Conservation (phyloP, 148 eudicot genomes). For the Camellia granthamiana region DNA sequence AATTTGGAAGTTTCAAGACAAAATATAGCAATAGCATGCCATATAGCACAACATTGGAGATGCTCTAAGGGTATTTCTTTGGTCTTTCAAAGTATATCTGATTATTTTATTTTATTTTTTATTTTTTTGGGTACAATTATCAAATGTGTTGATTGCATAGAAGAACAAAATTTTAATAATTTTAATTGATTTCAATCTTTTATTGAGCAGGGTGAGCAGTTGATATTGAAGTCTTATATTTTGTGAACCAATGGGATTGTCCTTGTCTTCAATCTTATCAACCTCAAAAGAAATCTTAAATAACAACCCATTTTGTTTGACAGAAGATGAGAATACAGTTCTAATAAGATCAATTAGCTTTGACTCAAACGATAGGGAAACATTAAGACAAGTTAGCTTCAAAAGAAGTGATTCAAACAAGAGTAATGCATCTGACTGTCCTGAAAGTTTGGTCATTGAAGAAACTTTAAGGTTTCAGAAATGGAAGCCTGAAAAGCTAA, state of each 20-base stretch:
- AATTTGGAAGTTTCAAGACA: too few species aligned
- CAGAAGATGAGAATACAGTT: not conserved
- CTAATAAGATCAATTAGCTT: constrained; percentile 6
- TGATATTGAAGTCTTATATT: not conserved
- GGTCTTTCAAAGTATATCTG: not conserved
- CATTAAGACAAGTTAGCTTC: constrained; percentile 8
- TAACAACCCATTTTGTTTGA: not conserved
- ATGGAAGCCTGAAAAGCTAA: constrained; percentile 1
- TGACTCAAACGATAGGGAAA: not conserved
- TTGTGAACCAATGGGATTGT: not conserved
- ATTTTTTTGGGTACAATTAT: not conserved
- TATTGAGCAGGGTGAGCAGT: not conserved
- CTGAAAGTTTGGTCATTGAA: not conserved
- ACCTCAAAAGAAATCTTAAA: not conserved
- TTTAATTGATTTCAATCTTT: not conserved
- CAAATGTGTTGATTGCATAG: not conserved
- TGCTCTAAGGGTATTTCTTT: not conserved
- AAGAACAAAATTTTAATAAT: not conserved
- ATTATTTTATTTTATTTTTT: too few species aligned
- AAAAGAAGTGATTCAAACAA: constrained; percentile 8
- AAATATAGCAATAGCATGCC: too few species aligned
- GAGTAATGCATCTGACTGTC: not conserved
- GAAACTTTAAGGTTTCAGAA: constrained; percentile 11
- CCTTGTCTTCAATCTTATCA: not conserved
- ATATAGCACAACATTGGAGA: too few species aligned